Evolutionary conservation across 2,329 filamentous ascomycete genomes (phyloP).

Genomic region (Aspergillus neotritici): DNA sequence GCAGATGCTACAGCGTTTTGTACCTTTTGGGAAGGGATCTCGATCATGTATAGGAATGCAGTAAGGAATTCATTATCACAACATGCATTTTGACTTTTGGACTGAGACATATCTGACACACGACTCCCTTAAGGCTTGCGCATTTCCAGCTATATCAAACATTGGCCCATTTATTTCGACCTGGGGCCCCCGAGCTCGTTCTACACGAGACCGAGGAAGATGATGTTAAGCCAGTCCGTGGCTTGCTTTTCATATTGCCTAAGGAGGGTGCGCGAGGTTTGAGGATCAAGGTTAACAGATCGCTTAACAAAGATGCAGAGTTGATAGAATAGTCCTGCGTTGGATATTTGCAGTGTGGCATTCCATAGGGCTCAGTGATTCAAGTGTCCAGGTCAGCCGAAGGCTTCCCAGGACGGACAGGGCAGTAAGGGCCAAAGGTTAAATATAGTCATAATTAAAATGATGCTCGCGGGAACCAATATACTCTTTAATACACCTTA

Average conservation of each 20-base stretch:
- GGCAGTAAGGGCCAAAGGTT: no score
- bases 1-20: not conserved
- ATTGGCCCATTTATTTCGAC: not conserved
- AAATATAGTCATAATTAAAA: no score
- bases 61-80: no score
- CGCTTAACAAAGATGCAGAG: no score
- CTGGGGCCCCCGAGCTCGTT: not conserved
- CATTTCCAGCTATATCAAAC: not conserved
- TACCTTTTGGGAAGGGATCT: constrained; percentile 1
- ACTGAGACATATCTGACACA: not conserved
- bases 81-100: no score
- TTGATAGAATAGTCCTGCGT: no score
- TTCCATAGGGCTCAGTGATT: no score
- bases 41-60: not conserved
- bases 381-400: no score
- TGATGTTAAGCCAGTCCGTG: not conserved
- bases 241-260: constrained; percentile 1
- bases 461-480: no score
- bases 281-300: not conserved
- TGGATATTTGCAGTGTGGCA: no score
- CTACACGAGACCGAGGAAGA: not conserved
- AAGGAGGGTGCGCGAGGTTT: not conserved
- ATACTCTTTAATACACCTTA: no score
- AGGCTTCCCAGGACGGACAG: no score
- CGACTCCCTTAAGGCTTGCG: not conserved